phyloP scores from a whole-genome alignment of 1,139 yeast genomes.

The Blastobotrys ciferrii region DNA sequence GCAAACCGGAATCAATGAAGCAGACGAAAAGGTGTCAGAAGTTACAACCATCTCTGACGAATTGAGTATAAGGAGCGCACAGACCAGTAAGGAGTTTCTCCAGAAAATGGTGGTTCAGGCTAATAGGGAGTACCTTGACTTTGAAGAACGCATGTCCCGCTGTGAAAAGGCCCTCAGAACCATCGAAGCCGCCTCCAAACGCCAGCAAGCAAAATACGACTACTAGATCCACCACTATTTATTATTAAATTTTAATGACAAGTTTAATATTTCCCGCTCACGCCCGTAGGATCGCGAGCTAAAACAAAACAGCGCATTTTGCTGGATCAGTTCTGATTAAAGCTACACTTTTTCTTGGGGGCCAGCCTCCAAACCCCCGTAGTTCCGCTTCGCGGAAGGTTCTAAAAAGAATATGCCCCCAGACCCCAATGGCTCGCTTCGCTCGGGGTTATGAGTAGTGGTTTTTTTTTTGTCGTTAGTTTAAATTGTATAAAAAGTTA shows the following conservation, averaged over 20 bases:
- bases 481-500: too few species aligned
- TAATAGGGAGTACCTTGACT: constrained; percentile 21
- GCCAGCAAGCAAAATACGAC: neutral
- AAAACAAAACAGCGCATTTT: too few species aligned
- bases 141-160: constrained; percentile 17
- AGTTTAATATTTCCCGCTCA: too few species aligned
- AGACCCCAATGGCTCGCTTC: too few species aligned
- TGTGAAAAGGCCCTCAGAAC: constrained; percentile 19
- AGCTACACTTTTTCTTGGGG: too few species aligned
- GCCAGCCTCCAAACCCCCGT: too few species aligned
- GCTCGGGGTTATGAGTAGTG: too few species aligned
- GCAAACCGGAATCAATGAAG: constrained; percentile 13
- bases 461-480: too few species aligned
- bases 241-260: neutral
- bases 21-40: constrained; percentile 14
- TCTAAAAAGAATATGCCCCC: too few species aligned
- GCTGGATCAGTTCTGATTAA: too few species aligned
- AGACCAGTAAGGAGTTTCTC: constrained; percentile 19
- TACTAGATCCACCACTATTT: neutral
- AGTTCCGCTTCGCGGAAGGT: too few species aligned
- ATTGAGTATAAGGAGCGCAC: constrained; percentile 24
- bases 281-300: too few species aligned
- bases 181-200: constrained; percentile 13
- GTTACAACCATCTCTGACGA: constrained; percentile 18
- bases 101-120: constrained; percentile 17